Percentiles rank a stretch among this genome's conserved stretches.
These are phyloP conservation scores for Amanita rimosa DNA, from an alignment of 768 basidiomycete genomes.

Conservation along the genomic window DNA sequence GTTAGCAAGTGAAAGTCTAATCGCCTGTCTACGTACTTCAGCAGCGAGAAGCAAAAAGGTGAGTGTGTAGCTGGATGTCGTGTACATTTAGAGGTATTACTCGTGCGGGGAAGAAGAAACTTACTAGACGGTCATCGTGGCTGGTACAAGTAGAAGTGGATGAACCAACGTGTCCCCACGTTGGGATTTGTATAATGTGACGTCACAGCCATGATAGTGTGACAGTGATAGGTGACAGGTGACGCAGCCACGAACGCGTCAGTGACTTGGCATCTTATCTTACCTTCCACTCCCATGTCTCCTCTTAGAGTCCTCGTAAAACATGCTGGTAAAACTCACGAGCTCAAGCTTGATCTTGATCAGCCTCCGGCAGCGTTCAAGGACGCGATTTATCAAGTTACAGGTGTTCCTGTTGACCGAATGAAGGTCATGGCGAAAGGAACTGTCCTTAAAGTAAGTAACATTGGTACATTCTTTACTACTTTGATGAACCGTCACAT, in stretches of 20 bases:
- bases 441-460: constrained; percentile 72
- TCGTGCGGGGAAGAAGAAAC: constrained; percentile 6
- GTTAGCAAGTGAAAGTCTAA: neutral
- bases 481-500: neutral
- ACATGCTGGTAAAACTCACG: constrained; percentile 74
- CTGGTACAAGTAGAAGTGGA: neutral
- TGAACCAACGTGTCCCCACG: neutral
- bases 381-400: constrained; percentile 65
- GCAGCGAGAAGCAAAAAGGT: constrained; percentile 74
- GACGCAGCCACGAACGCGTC: constrained; percentile 16
- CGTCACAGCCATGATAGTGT: constrained; percentile 10
- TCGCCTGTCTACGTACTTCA: constrained; percentile 31
- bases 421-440: constrained; percentile 99
- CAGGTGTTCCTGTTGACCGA: constrained; percentile 80
- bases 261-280: constrained; percentile 3
- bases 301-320: constrained; percentile 75
- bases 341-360: constrained; percentile 63
- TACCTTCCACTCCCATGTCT: constrained; percentile 32
- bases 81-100: constrained; percentile 13
- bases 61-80: constrained; percentile 49
- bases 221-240: constrained; percentile 1
- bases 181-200: neutral
- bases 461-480: neutral
- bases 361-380: constrained; percentile 69
- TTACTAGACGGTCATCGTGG: constrained; percentile 37